Base-by-base conservation (phyloP, 345 rosid genomes). In the Murraya koenigii region DNA sequence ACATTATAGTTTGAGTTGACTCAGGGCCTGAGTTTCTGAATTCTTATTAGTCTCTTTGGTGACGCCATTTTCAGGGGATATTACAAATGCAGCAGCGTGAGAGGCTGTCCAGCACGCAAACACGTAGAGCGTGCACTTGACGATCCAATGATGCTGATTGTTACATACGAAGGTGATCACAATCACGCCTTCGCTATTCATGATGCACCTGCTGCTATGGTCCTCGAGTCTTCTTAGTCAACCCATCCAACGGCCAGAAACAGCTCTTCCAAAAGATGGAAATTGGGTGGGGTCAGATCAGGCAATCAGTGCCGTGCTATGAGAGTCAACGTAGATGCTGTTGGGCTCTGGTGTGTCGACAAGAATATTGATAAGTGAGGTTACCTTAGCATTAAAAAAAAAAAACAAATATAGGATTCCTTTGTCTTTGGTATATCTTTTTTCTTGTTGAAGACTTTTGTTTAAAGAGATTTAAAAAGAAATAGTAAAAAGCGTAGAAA, bases 61-160 rank as follows among this genome's bases (percentile, higher is more conserved):
- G 6, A 17, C 54, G 23, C 28, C 28, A 2, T 5, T 20, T 58
- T 22, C 85, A 95, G 98, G 83, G 98, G 98, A 8, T 95, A 95
- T 83, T 95, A 95, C 88, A 95, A 89, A 75, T 95, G 98, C 80
- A 95, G 98, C 78, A 92, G 95, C 80, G 82, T 93, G 22, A 85
- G 94, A 78, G 97, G 94, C 1, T 95, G 98, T 32, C 97, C 98
- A 28, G 98, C 98, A 54, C 87, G 98, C 64, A 95, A 95, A 83
- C 98, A 93, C 70, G 98, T 95, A 79, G 98, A 95, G 85, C 86
- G 98, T 64, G 97, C 93, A 14, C 73, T 80, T 0, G 98, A 93
- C 79, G 94, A 95, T 70, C 82, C 95, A 22, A 87, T 82, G 89
- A 93, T 93, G 89, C 87, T 95, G 33, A 85, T 90, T 47, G 93